A percentile compares a stretch with the other conserved stretches of the same genome.
Conservation (phyloP, 2,329 filamentous ascomycete genomes). For the Hypoxylon sp. region DNA sequence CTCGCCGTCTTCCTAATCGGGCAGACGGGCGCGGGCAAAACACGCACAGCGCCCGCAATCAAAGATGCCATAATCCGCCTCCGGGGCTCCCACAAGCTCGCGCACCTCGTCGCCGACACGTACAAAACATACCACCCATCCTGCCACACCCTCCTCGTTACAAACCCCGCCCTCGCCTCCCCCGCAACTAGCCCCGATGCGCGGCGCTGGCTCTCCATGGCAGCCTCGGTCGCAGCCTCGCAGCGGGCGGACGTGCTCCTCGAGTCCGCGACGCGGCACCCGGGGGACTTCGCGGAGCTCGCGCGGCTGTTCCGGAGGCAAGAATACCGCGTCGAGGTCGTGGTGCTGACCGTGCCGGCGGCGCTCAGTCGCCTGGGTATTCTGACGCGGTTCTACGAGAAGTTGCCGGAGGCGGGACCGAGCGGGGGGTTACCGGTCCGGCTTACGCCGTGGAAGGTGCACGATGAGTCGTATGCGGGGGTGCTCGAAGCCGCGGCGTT, state of each 20-base stretch:
- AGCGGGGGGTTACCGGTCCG: conserved; percentile 56
- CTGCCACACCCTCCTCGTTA: conserved; percentile 55
- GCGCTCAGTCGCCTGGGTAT: conserved; percentile 61
- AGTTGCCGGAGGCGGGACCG: conserved; percentile 55
- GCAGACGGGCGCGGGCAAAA: conserved; percentile 66
- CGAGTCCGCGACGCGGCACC: conserved; percentile 63
- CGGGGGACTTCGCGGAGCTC: conserved; percentile 59
- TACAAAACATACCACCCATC: conserved; percentile 65
- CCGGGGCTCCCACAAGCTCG: conserved; percentile 38
- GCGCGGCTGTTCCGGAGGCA: conserved; percentile 54
- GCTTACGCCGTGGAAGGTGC: conserved; percentile 61
- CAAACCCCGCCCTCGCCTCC: conserved; percentile 56
- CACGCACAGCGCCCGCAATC: conserved; percentile 59
- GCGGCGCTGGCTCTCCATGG: conserved; percentile 61
- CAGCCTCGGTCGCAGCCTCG: conserved; percentile 54
- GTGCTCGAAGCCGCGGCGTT: conserved; percentile 57
- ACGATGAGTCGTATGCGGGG: conserved; percentile 62
- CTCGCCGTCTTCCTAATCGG: conserved; percentile 62
- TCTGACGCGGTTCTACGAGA: conserved; percentile 58
- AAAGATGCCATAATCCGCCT: conserved; percentile 52
- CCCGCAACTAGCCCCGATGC: conserved; percentile 60
- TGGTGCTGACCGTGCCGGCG: conserved; percentile 60
- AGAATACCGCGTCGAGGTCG: conserved; percentile 59
- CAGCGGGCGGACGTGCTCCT: conserved; percentile 58
- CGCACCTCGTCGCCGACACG: conserved; percentile 64